Percentiles rank a stretch among this genome's conserved stretches.
These are phyloP conservation scores for Corymbia maculata DNA, from an alignment of 345 rosid genomes.

Conservation along the genomic window DNA sequence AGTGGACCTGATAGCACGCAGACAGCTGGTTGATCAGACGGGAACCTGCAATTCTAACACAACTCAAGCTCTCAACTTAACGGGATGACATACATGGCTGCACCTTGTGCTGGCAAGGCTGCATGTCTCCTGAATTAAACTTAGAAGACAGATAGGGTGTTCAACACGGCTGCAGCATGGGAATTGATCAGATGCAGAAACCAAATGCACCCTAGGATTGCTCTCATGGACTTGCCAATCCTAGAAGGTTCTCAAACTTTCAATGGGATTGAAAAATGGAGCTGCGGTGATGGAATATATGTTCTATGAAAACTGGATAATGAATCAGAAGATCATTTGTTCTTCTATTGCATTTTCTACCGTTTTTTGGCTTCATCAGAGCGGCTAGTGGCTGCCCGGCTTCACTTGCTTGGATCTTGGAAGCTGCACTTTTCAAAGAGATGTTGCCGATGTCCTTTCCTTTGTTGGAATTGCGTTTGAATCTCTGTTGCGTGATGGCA, in stretches of 20 bases:
- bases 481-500: not conserved
- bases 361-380: not conserved
- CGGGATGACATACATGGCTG: not conserved
- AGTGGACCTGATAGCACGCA: not conserved
- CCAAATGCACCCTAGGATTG: not conserved
- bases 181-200: not conserved
- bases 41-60: not conserved
- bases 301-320: not conserved
- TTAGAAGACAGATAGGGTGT: not conserved
- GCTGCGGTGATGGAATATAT: not conserved
- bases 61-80: not conserved
- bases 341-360: not conserved
- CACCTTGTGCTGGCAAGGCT: not conserved
- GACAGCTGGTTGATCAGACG: not conserved
- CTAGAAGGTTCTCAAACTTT: not conserved
- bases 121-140: not conserved
- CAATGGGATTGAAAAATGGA: not conserved
- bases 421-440: not conserved
- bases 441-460: not conserved
- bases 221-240: not conserved
- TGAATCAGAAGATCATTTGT: not conserved
- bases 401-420: not conserved
- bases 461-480: not conserved
- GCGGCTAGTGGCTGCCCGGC: not conserved
- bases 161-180: not conserved